Percentiles rank a stretch among this genome's conserved stretches.
phyloP scores from a whole-genome alignment of 768 basidiomycete genomes.

The Lactifluus rugatus region DNA sequence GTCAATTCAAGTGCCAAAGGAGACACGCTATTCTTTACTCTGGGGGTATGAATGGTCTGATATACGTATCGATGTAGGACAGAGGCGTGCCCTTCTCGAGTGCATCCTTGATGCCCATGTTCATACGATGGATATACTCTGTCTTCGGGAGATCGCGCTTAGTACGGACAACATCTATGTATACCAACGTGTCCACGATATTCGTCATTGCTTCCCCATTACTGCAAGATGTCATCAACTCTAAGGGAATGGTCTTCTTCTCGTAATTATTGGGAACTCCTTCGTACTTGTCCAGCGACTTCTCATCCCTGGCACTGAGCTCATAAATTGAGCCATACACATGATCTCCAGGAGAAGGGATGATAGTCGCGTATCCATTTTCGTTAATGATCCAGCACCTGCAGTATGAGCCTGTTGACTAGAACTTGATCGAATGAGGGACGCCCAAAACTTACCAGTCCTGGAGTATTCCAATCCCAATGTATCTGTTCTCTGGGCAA shows the following conservation, averaged over 20 bases:
- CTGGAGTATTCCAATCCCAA: background rate
- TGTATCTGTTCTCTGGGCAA: slow-evolving; percentile 11
- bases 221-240: background rate
- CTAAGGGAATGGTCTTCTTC: slow-evolving; percentile 3
- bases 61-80: slow-evolving; percentile 9
- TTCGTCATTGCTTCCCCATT: background rate
- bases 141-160: slow-evolving; percentile 5
- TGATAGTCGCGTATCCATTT: slow-evolving; percentile 3
- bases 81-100: slow-evolving; percentile 1
- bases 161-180: slow-evolving; percentile 2
- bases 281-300: slow-evolving; percentile 5
- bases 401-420: background rate
- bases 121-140: slow-evolving; percentile 17
- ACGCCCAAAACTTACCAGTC: slow-evolving; percentile 4
- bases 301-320: slow-evolving; percentile 3
- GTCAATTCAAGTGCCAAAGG: too few species aligned
- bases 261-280: background rate
- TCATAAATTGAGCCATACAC: slow-evolving; percentile 14
- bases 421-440: background rate
- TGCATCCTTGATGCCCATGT: slow-evolving; percentile 6
- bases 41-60: slow-evolving; percentile 15
- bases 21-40: background rate
- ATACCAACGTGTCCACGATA: slow-evolving; percentile 5
- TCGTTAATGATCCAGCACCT: slow-evolving; percentile 16
- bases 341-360: slow-evolving; percentile 1